Percentiles rank a stretch among this genome's conserved stretches.
phyloP scores from a whole-genome alignment of 2,329 filamentous ascomycete species.

The Trichoderma hamatum region DNA sequence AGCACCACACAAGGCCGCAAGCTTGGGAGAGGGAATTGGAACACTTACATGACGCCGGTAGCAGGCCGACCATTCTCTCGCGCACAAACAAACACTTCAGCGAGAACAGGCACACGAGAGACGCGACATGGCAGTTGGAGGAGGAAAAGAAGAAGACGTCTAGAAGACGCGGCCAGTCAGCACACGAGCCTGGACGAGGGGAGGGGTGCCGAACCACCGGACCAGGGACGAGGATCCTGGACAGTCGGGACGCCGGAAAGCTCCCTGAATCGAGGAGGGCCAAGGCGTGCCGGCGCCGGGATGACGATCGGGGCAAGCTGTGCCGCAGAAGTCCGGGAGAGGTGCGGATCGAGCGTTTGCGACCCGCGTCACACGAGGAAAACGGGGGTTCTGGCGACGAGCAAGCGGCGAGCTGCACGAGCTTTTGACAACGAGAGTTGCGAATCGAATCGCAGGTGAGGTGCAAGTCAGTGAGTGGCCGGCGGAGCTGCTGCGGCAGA shows the following conservation, averaged over 20 bases:
- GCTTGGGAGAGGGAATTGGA: background rate
- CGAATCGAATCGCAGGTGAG: background rate
- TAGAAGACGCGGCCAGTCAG: background rate
- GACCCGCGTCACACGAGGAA: conserved; percentile 21
- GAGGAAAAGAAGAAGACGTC: conserved; percentile 2
- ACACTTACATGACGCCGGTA: conserved; percentile 25
- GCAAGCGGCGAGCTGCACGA: background rate
- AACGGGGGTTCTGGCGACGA: conserved; percentile 7
- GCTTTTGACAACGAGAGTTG: background rate
- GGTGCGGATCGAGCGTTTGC: conserved; percentile 12
- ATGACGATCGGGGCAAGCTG: conserved; percentile 7
- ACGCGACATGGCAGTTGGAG: conserved; percentile 23
- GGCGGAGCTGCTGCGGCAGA: conserved; percentile 24
- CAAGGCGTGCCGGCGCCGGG: conserved; percentile 13
- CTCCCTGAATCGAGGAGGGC: conserved; percentile 3
- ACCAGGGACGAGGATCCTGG: conserved; percentile 11
- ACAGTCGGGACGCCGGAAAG: conserved; percentile 19
- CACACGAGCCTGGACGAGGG: conserved; percentile 13
- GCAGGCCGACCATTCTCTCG: conserved; percentile 27
- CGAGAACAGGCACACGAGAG: background rate
- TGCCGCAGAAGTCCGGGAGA: conserved; percentile 14
- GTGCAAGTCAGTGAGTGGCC: conserved; percentile 8
- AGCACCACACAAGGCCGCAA: background rate
- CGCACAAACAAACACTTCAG: conserved; percentile 13
- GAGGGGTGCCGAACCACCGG: conserved; percentile 19